Base-by-base conservation (phyloP, 768 basidiomycete genomes). In the Tylopilus plumbeoviolaceoides region DNA sequence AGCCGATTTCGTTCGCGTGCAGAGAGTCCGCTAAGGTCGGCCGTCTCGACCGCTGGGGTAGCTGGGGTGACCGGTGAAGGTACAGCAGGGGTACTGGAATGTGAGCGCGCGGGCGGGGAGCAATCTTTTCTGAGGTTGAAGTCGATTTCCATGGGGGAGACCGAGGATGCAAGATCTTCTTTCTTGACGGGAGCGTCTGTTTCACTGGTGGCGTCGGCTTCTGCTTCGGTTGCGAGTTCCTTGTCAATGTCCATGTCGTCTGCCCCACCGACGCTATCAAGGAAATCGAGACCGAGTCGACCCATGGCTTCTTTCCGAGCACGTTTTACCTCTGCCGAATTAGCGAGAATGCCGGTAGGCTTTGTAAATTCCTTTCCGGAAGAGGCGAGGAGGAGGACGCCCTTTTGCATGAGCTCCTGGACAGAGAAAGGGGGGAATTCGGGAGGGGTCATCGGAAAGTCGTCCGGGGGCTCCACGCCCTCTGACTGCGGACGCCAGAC, bases 1-100 rank as follows among this genome's bases (percentile, higher is more conserved):
- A 98, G 74, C 44, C 95, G 82, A 66, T 97, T 97, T 30, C 89
- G 83, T 70, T 98, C 95, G 49, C 97, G 84, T 11, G 93, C 92
- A 30, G 94, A 97, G 42, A 98, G 73, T 7, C 79, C 80, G 40
- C 63, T 72, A 5, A 75, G 55, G 56, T 85, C 83, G 12, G 72
- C 56, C 8, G 55, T 27, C 40, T 83, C 80, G 11, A 35, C 31
- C 0, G 70, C 69, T 4, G 73, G 69, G 6, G 71, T 68, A 4
- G 61, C 48, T 7, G 69, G 63, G 15, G 78, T 73, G 9, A 81
- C 71, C 0, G 84, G 82, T 0, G 84, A 78, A 3, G 79, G 75
- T 31, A 58, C 70, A 1, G 68, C 73, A 31, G 79, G 76, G 1
- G 76, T 77, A 12, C 72, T 70, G 0, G 78, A 78, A 21, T 72